Evolutionary conservation across 2,329 filamentous ascomycete genomes (phyloP).

Genomic region (Sclerotiophoma versabilis): DNA sequence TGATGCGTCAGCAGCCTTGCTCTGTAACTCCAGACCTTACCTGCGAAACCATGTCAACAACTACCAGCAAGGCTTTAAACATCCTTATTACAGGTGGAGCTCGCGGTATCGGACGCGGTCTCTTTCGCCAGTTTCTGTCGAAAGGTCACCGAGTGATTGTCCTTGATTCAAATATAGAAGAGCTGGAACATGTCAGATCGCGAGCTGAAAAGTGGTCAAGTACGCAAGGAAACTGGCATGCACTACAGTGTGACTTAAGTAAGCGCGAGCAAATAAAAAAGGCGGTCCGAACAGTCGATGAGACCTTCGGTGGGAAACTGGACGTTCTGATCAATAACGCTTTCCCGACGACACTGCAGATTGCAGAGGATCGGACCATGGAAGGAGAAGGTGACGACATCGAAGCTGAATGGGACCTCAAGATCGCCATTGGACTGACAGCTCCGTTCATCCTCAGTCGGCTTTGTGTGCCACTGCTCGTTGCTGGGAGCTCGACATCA

Average conservation of each 20-base stretch:
- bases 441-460: conserved; percentile 43
- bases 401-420: conserved; percentile 45
- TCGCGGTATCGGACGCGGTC: conserved; percentile 55
- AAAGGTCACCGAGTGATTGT: conserved; percentile 56
- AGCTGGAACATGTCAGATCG: conserved; percentile 48
- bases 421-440: conserved; percentile 44
- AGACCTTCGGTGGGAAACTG: conserved; percentile 44
- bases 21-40: too few species aligned
- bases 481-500: conserved; percentile 23
- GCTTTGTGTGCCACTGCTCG: conserved; percentile 42
- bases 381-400: conserved; percentile 41
- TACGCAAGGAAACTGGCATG: conserved; percentile 24
- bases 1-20: background rate
- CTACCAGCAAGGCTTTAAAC: conserved; percentile 23
- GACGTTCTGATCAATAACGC: conserved; percentile 49
- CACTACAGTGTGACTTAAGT: conserved; percentile 50
- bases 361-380: conserved; percentile 36
- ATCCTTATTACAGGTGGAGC: conserved; percentile 54
- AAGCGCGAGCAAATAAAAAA: conserved; percentile 48
- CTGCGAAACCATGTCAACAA: background rate
- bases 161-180: conserved; percentile 53
- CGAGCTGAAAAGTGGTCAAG: conserved; percentile 38
- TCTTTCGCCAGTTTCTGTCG: conserved; percentile 53
- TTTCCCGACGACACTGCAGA: conserved; percentile 38
- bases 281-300: conserved; percentile 46